Base-by-base conservation (phyloP, 1,139 yeast genomes). In the Saccharomycopsis hybrid region DNA sequence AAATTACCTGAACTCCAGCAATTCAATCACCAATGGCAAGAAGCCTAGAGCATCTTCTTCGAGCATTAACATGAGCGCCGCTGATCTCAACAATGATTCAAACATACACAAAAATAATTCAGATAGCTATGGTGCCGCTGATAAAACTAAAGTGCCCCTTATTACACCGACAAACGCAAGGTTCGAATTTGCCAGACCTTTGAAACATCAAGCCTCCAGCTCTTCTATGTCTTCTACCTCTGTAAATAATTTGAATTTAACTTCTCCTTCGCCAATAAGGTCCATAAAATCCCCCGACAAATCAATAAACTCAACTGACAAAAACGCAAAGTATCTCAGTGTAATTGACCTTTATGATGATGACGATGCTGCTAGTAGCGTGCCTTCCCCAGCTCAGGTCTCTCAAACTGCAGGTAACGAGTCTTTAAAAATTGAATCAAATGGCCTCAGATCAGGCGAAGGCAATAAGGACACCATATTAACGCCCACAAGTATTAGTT, bases 331-430 rank as follows among this genome's bases (percentile, higher is more conserved):
- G 35, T 52, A 52, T 35, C 27, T 51, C 18, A 50, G 55, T 37
- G 54, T 52, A 8, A 48, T 51, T 31, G 55, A 52, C 41, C 43
- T 52, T 30, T 51, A 50, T 29, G 55, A 44, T 27, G 50, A 52
- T 18, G 52, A 51, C 25, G 46, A 41, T 18, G 25, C 11, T 5
- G 24, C 41, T 8, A 31, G 4, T 18, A 9, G 33, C 3, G n/a
- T 35, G n/a, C 49, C 49, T 4, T 46, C 49, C 8, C 45, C 46
- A 5, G 36, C n/a, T 25, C 24, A 7, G n/a, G 25, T 24, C 24
- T n/a, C 44, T 24, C 13, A 37, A 27, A 37, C 42, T 13, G n/a
- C 43, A 11, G 32, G 7, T 8, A 25, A 11, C n/a, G 7, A 11
- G 43, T 31, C 44, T 24, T 13, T 40, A 18, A 18, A 24, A 28